Base-by-base conservation (phyloP, 1,284 basidiomycete species). In the Leccinum griseonigrum region DNA sequence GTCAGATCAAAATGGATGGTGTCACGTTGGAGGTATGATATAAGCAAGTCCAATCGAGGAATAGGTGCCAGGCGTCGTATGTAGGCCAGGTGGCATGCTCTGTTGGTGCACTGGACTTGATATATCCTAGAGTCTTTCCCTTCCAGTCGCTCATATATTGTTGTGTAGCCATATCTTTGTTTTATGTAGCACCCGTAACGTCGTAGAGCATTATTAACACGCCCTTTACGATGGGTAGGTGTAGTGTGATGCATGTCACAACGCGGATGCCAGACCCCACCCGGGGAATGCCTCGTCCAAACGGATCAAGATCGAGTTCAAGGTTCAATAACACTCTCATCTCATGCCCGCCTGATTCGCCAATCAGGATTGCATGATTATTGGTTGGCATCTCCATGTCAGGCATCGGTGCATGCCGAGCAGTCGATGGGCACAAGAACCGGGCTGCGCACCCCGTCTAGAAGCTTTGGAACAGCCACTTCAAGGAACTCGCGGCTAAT, bases 1-100 rank as follows among this genome's bases (percentile, higher is more conserved):
- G 26, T 29, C 58, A 59, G 34, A 38, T 58, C 34, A 58, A 58
- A 36, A 28, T 56, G 13, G 38, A 58, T 6, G 26, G 50, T 6
- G 16, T 56, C 16, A 16, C 34, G 16, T 54, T 58, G 22, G 58
- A 7, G 26, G 60, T 63, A 18, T 67, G 31, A 65, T 11, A 11
- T 43, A 6, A 6, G 6, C 4, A 52, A 14, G 11, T 58, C 26
- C 32, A n/a, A 11, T n/a, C 0, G 28, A 29, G 10, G 51, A n/a
- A 18, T 31, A 31, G 4, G 51, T n/a, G 28, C 10, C 51, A 32
- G 10, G 16, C 29, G 29, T 18, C n/a, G 16, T 31, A n/a, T n/a
- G 16, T 26, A 31, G 43, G 18, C 18, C 43, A 46, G 5, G 40
- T 36, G 40, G 43, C 10, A 46, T 46, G 43, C 18, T 46, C 43